Percentiles rank a stretch among this genome's conserved stretches.
phyloP scores from a whole-genome alignment of 1,284 basidiomycete species.

The Flammula alnicola region DNA sequence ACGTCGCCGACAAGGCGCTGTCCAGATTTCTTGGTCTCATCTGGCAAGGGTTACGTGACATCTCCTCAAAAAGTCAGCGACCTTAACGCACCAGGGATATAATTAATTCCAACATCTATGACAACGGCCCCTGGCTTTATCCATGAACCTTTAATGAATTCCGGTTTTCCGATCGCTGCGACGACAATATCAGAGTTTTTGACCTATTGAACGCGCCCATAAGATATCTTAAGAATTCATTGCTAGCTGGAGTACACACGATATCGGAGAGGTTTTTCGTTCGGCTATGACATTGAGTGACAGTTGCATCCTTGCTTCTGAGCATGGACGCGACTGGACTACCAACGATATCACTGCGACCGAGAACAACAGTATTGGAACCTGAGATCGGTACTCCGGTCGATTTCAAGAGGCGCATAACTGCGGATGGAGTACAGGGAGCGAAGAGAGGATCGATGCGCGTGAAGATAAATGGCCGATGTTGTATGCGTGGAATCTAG shows the following conservation, averaged over 20 bases:
- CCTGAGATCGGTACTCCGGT: constrained; percentile 80
- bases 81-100: constrained; percentile 80
- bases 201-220: constrained; percentile 51
- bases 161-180: constrained; percentile 91
- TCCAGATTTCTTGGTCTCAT: constrained; percentile 92
- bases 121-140: constrained; percentile 94
- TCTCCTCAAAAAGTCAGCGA: no score
- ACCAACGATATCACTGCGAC: constrained; percentile 97
- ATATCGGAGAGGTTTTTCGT: constrained; percentile 83
- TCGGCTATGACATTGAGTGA: constrained; percentile 96
- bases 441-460: constrained; percentile 90
- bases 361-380: constrained; percentile 89
- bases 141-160: constrained; percentile 94
- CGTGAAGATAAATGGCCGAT: constrained; percentile 95
- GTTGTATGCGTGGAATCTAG: constrained; percentile 98
- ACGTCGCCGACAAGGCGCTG: constrained; percentile 98
- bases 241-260: constrained; percentile 46
- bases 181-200: constrained; percentile 91
- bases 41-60: constrained; percentile 43
- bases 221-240: constrained; percentile 12
- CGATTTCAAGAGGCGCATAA: constrained; percentile 88
- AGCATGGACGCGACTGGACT: constrained; percentile 94
- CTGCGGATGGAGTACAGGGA: constrained; percentile 96
- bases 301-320: constrained; percentile 90
- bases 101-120: constrained; percentile 98